Evolutionary conservation across 768 basidiomycete genomes (phyloP), one percentile per base, ranked within the genome.

Genomic region (Tremella mesenterica): DNA sequence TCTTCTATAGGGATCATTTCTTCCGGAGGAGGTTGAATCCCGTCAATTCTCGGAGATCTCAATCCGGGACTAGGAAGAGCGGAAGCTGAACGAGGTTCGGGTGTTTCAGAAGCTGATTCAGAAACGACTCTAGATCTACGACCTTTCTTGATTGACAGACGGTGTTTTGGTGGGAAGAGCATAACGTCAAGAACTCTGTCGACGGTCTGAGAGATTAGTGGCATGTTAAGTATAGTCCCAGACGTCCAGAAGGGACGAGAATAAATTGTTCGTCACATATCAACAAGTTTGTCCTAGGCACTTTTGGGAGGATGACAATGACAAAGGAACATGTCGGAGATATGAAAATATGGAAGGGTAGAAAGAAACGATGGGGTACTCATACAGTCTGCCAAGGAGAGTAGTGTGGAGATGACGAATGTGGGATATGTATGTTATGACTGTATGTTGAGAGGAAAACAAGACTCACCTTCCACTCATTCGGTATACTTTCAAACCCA

Each of bases 131-230:
- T 41, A 8, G n/a, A n/a, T n/a, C n/a, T n/a, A n/a, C n/a, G n/a
- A n/a, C n/a, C n/a, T n/a, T n/a, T n/a, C n/a, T n/a, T n/a, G n/a
- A n/a, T n/a, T n/a, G n/a, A n/a, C n/a, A n/a, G n/a, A n/a, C n/a
- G n/a, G n/a, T n/a, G n/a, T 1, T 47, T 63, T 59, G 81, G 78
- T 43, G 74, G 74, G 81, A 85, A 84, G 16, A 92, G 72, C 38
- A 81, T 74, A 21, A 91, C 76, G 60, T 95, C 88, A 29, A 99
- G 77, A 25, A 97, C 78, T n/a, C 92, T 83, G 64, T 93, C 91
- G n/a, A 89, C 77, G 0, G 85, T 88, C 72, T 83, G 47, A 33
- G 4, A 27, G 7, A 9, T 30, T n/a, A n/a, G n/a, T n/a, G n/a
- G n/a, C 33, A 46, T 14, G 16, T 38, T 41, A 16, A 36, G 54